Conservation (phyloP, 176 grass and related monocot genomes). For the Carex littledalei region DNA sequence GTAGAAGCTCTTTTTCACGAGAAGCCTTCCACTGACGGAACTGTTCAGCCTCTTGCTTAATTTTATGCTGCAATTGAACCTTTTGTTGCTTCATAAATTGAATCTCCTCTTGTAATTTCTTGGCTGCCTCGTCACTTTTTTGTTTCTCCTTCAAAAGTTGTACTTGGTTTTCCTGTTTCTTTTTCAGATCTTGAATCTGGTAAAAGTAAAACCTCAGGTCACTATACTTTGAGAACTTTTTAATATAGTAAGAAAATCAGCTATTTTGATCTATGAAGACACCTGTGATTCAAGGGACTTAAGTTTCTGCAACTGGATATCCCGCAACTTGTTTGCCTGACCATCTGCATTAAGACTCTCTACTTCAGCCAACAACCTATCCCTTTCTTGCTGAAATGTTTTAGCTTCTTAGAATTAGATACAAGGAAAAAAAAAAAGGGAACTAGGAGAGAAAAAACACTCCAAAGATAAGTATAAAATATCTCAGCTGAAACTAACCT, state of each 20-base stretch:
- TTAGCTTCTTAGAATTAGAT: constrained; percentile 27
- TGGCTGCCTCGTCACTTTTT: constrained; percentile 93
- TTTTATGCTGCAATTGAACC: constrained; percentile 97
- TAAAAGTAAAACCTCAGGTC: constrained; percentile 6
- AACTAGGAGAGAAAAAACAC: constrained; percentile 20
- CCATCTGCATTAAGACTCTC: constrained; percentile 91
- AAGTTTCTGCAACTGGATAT: constrained; percentile 84
- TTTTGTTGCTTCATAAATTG: constrained; percentile 96
- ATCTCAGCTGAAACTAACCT: constrained; percentile 39
- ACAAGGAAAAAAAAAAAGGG: not conserved
- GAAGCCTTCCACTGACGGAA: constrained; percentile 94
- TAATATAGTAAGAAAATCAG: not conserved
- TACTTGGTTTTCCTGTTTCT: constrained; percentile 97
- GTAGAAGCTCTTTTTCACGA: constrained; percentile 95
- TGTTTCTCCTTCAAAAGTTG: constrained; percentile 96
- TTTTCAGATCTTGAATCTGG: constrained; percentile 94
- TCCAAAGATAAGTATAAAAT: not conserved
- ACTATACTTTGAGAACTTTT: not conserved
- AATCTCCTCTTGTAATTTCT: constrained; percentile 99
- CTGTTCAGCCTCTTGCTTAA: constrained; percentile 97
- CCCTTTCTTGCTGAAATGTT: constrained; percentile 88
- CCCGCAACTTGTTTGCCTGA: constrained; percentile 74
- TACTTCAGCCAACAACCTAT: constrained; percentile 86
- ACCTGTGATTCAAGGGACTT: constrained; percentile 97
- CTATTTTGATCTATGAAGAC: not conserved